Evolutionary conservation across 2,329 filamentous ascomycete species (phyloP), one percentile per base, ranked within the genome.

Genomic region (Leptographium flavum): DNA sequence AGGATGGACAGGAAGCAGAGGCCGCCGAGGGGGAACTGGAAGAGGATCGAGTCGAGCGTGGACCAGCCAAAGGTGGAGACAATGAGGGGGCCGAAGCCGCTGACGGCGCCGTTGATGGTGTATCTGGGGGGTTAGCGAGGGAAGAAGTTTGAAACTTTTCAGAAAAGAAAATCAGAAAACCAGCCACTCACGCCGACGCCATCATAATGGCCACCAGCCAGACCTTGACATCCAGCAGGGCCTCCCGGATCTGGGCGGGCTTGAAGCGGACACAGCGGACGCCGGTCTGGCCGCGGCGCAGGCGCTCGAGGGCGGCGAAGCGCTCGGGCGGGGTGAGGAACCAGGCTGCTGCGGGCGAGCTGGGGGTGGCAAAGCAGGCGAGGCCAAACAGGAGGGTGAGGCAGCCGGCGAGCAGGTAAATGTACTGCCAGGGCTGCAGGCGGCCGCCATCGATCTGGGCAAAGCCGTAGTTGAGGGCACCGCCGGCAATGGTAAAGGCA

Each of bases 11-110:
- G 62, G 49, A 81, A 70, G 54, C 77, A 81, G n/a, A 87, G 57
- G 0, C 63, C 79, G 1, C 82, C 83, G 0, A 87, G 69, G 0
- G 83, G 83, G 48, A 87, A 86, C 54, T 87, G 83, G 56, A 82
- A 79, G 0, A 87, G 66, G 48, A 87, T 84, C 0, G 78, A 73
- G 28, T 81, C 67, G 1, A 81, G 67, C 0, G 73, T 69, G 21
- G 67, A 68, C 61, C 72, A 84, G 45, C 80, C 80, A 55, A 85
- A 85, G 0, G 80, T 84, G 1, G 71, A 77, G 1, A 86, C 79
- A 48, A 85, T 85, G 2, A 85, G 62, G 0, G 81, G 80, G 0
- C 81, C 81, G 55, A 85, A 85, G 1, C 80, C 80, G 31, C 70
- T 74, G 11, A 85, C 75, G 7, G 80, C 81, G 10, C 81, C 81